Base-by-base conservation (phyloP, 768 basidiomycete genomes). In the Leucosporidium creatinivorum region DNA sequence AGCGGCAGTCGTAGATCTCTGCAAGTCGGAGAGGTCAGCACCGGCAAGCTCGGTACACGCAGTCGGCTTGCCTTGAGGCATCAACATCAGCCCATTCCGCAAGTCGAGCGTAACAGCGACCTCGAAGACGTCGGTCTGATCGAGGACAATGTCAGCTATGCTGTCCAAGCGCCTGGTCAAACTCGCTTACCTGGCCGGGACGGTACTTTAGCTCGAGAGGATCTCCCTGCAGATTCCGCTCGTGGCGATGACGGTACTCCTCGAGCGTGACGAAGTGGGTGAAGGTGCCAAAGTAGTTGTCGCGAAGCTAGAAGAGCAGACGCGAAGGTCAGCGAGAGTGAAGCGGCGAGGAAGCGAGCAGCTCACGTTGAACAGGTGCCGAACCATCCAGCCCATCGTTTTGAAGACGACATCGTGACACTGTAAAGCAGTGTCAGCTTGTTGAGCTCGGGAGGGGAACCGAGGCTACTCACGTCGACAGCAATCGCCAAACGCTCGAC, bases 261-360 rank as follows among this genome's bases (percentile, higher is more conserved):
- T 83, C 84, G 51, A 91, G 81, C 0, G 91, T 96, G 4, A 87
- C 86, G 74, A 93, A 97, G 72, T 94, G 89, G 2, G 92, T 96
- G 78, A 96, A 98, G 7, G 85, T 83, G 17, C 94, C 94, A 59
- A 97, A 85, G 78, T 98, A 98, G 78, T 97, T 97, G 75, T 94
- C 91, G 61, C 49, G 57, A 21, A 62, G 49, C 64, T 55, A 36
- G 4, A n/a, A 28, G 1, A 9, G 17, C 4, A 15, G 6, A 19
- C 3, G 26, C 17, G 5, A 10, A 19, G 0, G 36, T 48, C 31
- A 49, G 51, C 23, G 9, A 23, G 23, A 7, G 0, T 21, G 17
- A 0, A 19, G 0, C 1, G 28, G 26, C 18, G 5, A 5, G 10
- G 17, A 7, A 23, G 51, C 31, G 28, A 15, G 28, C 23, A 39